Evolutionary conservation across 176 grass and related monocot species (phyloP), one percentile per base, ranked within the genome.

Genomic region (Stipa capillata): DNA sequence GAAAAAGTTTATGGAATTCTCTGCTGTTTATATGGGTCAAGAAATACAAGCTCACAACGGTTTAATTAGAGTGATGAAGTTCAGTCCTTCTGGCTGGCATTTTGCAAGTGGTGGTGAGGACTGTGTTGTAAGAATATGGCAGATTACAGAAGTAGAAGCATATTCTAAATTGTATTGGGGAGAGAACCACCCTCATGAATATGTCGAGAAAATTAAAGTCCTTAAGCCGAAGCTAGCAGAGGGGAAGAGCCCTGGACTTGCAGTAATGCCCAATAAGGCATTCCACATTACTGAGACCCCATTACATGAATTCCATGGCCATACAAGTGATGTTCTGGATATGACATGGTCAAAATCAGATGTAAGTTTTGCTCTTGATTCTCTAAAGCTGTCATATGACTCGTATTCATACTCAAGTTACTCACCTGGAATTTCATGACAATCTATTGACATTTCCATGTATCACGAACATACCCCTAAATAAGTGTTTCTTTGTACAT

Each of bases 11-110:
- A 81, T 65, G 52, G 96, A 99, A 69, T 95, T 99, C 60, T 90
- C 96, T 33, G 88, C 88, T 32, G 73, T 99, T 41, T 89, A 71
- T 62, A 84, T 91, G 90, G 88, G 78, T 63, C 96, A 95, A 89
- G 90, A 99, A 91, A 93, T 99, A 56, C 82, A 79, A 65, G 96
- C 92, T 31, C 96, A 99, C 37, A 89, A 99, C 48, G 96, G 96
- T 61, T 79, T 86, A 73, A 95, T 99, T 81, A 83, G 70, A 49
- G 83, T 82, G 27, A 92, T 95, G 85, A 93, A 99, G 69, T 99
- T 99, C 72, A 87, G 90, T 63, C 80, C 84, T 28, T 90, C 87
- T 80, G 96, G 96, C 44, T 90, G 80, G 87, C 93, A 99, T 89
- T 74, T 95, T 28, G 96, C 96, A 45, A 99, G 70, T 24, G 96